phyloP scores from a whole-genome alignment of 2,329 filamentous ascomycete genomes.

The Xylaria sp. region DNA sequence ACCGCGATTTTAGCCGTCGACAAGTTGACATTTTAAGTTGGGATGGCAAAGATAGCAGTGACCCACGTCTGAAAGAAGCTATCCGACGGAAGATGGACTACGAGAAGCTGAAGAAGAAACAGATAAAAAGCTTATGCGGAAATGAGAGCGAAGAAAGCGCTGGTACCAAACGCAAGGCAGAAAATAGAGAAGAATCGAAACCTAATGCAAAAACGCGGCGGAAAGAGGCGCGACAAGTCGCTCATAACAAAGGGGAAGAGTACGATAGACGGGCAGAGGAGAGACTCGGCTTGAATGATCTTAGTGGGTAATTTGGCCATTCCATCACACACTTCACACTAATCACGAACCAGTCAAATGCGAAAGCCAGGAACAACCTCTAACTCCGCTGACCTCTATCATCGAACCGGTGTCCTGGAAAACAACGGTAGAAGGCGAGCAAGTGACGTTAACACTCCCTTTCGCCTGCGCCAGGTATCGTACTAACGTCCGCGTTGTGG shows the following conservation, averaged over 20 bases:
- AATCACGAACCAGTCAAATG: slow-evolving; percentile 55
- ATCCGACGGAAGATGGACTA: slow-evolving; percentile 73
- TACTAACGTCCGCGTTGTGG: slow-evolving; percentile 77
- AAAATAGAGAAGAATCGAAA: slow-evolving; percentile 31
- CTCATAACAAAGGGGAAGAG: slow-evolving; percentile 41
- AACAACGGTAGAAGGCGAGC: slow-evolving; percentile 54
- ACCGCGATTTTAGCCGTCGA: slow-evolving; percentile 62
- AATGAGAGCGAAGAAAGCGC: slow-evolving; percentile 21
- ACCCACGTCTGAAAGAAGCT: slow-evolving; percentile 64
- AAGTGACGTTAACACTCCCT: slow-evolving; percentile 62
- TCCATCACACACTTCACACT: slow-evolving; percentile 21
- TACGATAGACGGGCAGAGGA: slow-evolving; percentile 45
- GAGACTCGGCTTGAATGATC: slow-evolving; percentile 48
- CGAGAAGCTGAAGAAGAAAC: slow-evolving; percentile 52
- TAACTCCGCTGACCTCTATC: slow-evolving; percentile 53
- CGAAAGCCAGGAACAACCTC: slow-evolving; percentile 53
- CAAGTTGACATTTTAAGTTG: slow-evolving; percentile 64
- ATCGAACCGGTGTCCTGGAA: slow-evolving; percentile 53
- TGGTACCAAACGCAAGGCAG: slow-evolving; percentile 39
- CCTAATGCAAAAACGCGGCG: slow-evolving; percentile 44
- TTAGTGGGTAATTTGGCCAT: slow-evolving; percentile 35
- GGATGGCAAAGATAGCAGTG: slow-evolving; percentile 54
- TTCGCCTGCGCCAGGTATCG: slow-evolving; percentile 80
- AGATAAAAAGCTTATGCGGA: slow-evolving; percentile 38
- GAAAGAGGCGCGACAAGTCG: slow-evolving; percentile 43